These are phyloP conservation scores for Penicillium psychrofluorescens DNA, from an alignment of 495 filamentous ascomycete genomes.

Conservation along the genomic window DNA sequence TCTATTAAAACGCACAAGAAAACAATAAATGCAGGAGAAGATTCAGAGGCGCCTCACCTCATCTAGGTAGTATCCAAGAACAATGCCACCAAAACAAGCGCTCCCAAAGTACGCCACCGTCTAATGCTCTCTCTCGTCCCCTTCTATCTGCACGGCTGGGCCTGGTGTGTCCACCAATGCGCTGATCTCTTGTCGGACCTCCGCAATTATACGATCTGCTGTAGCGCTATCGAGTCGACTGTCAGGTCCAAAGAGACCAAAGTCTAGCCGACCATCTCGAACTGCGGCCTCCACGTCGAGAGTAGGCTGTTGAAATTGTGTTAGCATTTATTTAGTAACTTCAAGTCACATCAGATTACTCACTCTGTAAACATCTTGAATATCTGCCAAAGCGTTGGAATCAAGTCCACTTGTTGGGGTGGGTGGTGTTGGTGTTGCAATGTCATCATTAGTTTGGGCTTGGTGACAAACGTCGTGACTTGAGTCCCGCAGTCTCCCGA, in stretches of 20 bases:
- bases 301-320: conserved; percentile 21
- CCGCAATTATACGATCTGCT: conserved; percentile 14
- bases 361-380: conserved; percentile 12
- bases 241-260: conserved; percentile 25
- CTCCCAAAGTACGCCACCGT: not conserved
- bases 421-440: conserved; percentile 1
- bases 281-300: conserved; percentile 30
- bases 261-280: conserved; percentile 21
- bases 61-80: conserved; percentile 6
- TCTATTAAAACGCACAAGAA: not conserved
- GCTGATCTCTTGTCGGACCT: conserved; percentile 14
- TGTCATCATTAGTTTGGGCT: conserved; percentile 7
- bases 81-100: conserved; percentile 1
- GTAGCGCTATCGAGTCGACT: conserved; percentile 11
- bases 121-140: not conserved
- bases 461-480: not conserved
- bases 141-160: not conserved
- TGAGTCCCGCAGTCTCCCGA: conserved; percentile 1
- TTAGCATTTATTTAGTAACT: conserved; percentile 5
- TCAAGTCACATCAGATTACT: conserved; percentile 5
- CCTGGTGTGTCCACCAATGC: conserved; percentile 4
- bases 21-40: conserved; percentile 1
- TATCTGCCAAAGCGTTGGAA: conserved; percentile 6
- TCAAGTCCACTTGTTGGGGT: not conserved
- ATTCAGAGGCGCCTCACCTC: no score